Conservation (phyloP, 23 red algal species). For the Chondrus crispus region DNA sequence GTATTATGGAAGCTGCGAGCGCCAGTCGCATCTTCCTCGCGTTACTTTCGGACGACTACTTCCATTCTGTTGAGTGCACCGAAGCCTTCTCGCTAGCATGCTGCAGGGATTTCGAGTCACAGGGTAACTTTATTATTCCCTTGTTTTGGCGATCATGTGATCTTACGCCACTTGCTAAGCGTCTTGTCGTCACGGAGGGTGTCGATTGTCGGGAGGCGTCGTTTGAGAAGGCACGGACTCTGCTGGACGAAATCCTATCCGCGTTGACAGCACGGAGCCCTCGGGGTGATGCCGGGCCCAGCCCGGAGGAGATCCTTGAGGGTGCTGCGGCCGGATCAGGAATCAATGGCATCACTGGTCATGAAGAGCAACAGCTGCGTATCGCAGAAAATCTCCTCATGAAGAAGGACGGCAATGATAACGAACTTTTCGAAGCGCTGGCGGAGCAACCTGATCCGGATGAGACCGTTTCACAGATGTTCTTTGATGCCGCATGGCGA, state of each 20-base stretch:
- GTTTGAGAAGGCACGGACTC: conserved; percentile 49
- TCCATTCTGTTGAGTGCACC: conserved; percentile 83
- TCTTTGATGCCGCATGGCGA: conserved; percentile 78
- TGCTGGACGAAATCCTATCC: conserved; percentile 71
- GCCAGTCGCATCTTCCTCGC: conserved; percentile 69
- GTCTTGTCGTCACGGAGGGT: conserved; percentile 78
- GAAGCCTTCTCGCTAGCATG: conserved; percentile 85
- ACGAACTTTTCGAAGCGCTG: conserved; percentile 61
- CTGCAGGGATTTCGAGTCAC: conserved; percentile 82
- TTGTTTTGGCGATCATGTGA: conserved; percentile 81
- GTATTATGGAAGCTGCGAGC: conserved; percentile 77
- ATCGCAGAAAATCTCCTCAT: conserved; percentile 80
- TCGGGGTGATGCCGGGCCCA: conserved; percentile 16
- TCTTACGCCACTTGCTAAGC: conserved; percentile 69
- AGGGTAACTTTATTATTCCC: conserved; percentile 87
- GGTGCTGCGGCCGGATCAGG: conserved; percentile 51
- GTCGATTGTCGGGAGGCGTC: conserved; percentile 72
- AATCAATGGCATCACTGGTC: conserved; percentile 30
- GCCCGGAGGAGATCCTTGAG: conserved; percentile 48
- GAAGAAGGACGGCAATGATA: conserved; percentile 74
- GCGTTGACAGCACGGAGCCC: conserved; percentile 36
- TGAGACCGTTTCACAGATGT: conserved; percentile 69
- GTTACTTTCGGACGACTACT: conserved; percentile 81
- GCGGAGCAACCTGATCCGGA: conserved; percentile 43
- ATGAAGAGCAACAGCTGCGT: conserved; percentile 30